Evolutionary conservation across 1,284 basidiomycete species (phyloP), one percentile per base, ranked within the genome.

Genomic region (Sanghuangporus weigelae): DNA sequence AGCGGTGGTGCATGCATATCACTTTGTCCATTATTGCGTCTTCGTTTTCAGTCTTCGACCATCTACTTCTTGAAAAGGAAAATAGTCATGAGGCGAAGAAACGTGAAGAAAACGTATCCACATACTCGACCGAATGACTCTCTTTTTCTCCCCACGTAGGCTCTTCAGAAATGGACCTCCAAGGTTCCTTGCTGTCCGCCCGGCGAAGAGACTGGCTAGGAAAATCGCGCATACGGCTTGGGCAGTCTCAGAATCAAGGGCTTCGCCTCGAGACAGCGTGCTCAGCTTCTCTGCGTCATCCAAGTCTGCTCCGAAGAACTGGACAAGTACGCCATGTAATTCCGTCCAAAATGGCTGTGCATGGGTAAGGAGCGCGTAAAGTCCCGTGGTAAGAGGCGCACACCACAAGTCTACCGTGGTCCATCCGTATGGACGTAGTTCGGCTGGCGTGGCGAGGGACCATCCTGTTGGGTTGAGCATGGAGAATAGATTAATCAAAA

Each of bases 311-410:
- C 36, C 50, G 7, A 54, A 35, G 7, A 53, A 3, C 48, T 53
- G 48, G 23, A 57, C 78, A 70, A 44, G 86, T 67, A 39, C 83
- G 68, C 7, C 65, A 66, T 90, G 87, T 38, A 82, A 64, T 35
- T 86, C 81, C 0, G 81, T 82, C 86, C 89, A 92, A 74, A 89
- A 89, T 0, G 89, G 88, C 73, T 90, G 89, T 0, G 86, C 84
- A 68, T 92, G 88, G 16, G 90, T 92, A 63, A 91, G 79, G 66
- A 89, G 81, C 59, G 89, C 86, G 69, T 86, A 90, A 11, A 91
- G 71, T 0, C 78, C 89, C 11, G 88, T 90, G 68, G 84, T 75
- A 68, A 84, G 76, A 44, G 84, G 89, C 39, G 90, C 89, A 75
- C 83, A 84, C 90, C 90, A 92, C 36, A 92, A 72, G 70, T 92